Evolutionary conservation across 768 basidiomycete species (phyloP), one percentile per base, ranked within the genome.

Genomic region (Sporobolomyces pararoseus): DNA sequence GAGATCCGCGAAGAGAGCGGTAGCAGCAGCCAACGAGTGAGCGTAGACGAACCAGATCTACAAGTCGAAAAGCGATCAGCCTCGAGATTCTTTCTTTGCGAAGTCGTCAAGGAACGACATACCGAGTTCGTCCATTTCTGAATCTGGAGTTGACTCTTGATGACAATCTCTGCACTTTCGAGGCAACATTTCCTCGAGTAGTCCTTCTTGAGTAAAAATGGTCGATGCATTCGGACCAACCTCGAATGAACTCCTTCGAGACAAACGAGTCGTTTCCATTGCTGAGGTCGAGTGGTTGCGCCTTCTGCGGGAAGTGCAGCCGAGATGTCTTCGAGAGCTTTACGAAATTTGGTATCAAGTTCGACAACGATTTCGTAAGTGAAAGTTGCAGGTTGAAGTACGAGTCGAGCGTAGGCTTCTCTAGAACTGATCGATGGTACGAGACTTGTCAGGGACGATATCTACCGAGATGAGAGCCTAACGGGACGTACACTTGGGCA

Each of bases 1-100:
- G n/a, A 74, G 58, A 42, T 74, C 72, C 37, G 53, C 57, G 25
- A 74, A 74, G n/a, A 74, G 54, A 53, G 63, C 66, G n/a, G 70
- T 67, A 0, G 72, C 58, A 1, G 72, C 72, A 29, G 53, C 57
- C 3, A 73, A 62, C 25, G 49, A 52, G 47, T 73, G 68, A 0
- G 47, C 31, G 47, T 65, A 70, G 31, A 61, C 39, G 47, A 70
- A 70, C 64, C 59, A 70, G 21, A 60, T 61, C 69, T 70, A 31
- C 9, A 25, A 14, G 44, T 14, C 17, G 21, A 2, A 23, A 14
- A 7, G 14, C 2, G n/a, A 17, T 9, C 39, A 17, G n/a, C n/a
- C n/a, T n/a, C n/a, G n/a, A n/a, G n/a, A n/a, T n/a, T n/a, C n/a
- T n/a, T n/a, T n/a, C n/a, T n/a, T n/a, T n/a, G n/a, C n/a, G n/a